Evolutionary conservation across 306 rosid genomes (phyloP), one percentile per base, ranked within the genome.

Genomic region (Senna tora): DNA sequence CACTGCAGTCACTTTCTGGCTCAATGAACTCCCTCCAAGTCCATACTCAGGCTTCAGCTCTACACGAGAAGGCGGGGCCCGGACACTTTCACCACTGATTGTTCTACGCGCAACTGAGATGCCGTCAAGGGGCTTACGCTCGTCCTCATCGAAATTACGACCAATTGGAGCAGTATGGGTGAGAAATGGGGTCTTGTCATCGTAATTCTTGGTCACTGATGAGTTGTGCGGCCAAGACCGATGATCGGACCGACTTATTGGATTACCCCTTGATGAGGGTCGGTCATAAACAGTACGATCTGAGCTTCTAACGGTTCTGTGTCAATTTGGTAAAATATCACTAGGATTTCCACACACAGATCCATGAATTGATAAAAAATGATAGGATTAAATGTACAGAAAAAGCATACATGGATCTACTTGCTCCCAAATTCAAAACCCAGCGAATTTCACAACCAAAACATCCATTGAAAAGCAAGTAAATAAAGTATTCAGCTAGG

Each of bases 141-240:
- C 98, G 78, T 94, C 97, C 85, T 94, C 98, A 43, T 94, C 98
- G 39, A 94, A 94, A 78, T 91, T 91, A 79, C 92, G 83, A 30
- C 97, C 96, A 77, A 91, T 89, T 55, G 84, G 88, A 2, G 85
- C 80, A 69, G 91, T 39, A 34, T 85, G 87, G 22, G 94, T 36
- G 16, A 89, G 77, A 67, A 94, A 94, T 0, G 86, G 89, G 14
- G 87, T 80, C 57, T 89, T 91, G 43, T 89, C 96, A 71, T 89
- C 94, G 9, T 76, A 87, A 79, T 80, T 89, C 85, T 90, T 86
- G 21, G 89, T 80, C 0, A 87, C 87, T 0, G 97, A 94, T 0
- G 96, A 89, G 1, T 92, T 86, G 38, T 87, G 92, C 0, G 97
- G 98, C 75, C 92, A 83, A 47, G 98, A 85, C 73, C 97, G 84